Percentiles rank a stretch among this genome's conserved stretches.
phyloP scores from a whole-genome alignment of 176 grass and related monocot species.

The Panicum miliaceum region DNA sequence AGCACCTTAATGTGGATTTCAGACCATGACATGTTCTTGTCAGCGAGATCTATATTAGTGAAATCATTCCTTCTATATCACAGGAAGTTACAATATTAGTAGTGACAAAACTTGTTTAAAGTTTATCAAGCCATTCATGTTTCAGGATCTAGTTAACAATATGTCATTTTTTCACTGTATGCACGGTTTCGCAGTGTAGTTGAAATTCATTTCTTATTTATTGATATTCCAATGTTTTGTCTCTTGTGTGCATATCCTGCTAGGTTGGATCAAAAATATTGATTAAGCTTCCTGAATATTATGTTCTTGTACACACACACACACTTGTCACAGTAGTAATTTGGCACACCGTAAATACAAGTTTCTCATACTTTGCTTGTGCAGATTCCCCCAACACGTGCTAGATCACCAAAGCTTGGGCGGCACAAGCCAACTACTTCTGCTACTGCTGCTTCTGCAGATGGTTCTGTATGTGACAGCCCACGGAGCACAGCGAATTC shows the following conservation, averaged over 20 bases:
- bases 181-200: background rate
- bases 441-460: conserved; percentile 49
- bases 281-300: background rate
- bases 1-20: background rate
- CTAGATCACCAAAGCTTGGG: conserved; percentile 93
- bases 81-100: background rate
- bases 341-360: conserved; percentile 39
- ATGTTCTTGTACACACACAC: background rate
- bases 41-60: background rate
- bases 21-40: background rate
- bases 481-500: conserved; percentile 47
- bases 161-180: conserved; percentile 18
- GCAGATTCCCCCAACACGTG: conserved; percentile 92
- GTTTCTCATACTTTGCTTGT: conserved; percentile 21
- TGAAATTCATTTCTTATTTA: conserved; percentile 28
- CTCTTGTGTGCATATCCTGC: background rate
- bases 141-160: background rate
- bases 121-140: background rate
- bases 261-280: background rate
- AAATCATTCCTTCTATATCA: background rate
- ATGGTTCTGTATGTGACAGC: conserved; percentile 66
- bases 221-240: conserved; percentile 20
- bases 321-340: conserved; percentile 1
- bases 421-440: conserved; percentile 66
- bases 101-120: background rate